A percentile compares a stretch with the other conserved stretches of the same genome.
Conservation (phyloP, 2,329 filamentous ascomycete genomes). For the Diaporthe amygdali region DNA sequence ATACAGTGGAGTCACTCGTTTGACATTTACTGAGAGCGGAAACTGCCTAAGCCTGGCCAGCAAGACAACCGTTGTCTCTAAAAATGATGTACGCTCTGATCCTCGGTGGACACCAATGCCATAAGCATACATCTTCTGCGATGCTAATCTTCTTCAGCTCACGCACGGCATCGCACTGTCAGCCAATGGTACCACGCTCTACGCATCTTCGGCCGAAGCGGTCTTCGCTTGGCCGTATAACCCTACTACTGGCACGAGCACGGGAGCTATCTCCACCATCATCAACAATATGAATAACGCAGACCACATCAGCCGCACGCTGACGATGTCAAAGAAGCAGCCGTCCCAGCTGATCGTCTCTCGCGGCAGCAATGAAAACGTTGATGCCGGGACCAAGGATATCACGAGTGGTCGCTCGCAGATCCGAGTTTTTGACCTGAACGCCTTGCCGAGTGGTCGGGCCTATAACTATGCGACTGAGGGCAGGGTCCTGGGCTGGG, state of each 20-base stretch:
- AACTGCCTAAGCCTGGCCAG: conserved; percentile 41
- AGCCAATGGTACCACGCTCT: conserved; percentile 50
- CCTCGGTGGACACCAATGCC: conserved; percentile 28
- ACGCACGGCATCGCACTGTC: conserved; percentile 57
- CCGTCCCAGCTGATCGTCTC: conserved; percentile 64
- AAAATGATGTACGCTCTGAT: not conserved
- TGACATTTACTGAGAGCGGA: conserved; percentile 45
- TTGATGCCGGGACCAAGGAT: conserved; percentile 54
- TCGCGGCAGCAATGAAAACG: conserved; percentile 63
- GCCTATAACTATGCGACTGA: conserved; percentile 53
- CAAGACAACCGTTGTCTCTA: conserved; percentile 35
- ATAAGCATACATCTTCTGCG: conserved; percentile 37
- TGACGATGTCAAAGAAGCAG: conserved; percentile 59
- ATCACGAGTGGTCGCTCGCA: conserved; percentile 61
- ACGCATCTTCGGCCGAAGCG: conserved; percentile 56
- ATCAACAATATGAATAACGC: conserved; percentile 62
- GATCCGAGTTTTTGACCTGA: conserved; percentile 56
- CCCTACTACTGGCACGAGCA: conserved; percentile 49
- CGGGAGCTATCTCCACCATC: conserved; percentile 47
- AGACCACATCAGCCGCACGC: conserved; percentile 68
- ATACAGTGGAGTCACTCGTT: conserved; percentile 47
- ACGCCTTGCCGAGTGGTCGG: conserved; percentile 32
- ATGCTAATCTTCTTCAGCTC: conserved; percentile 36
- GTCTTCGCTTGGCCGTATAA: conserved; percentile 69
- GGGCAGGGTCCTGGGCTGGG: conserved; percentile 65